phyloP scores from a whole-genome alignment of 2,329 filamentous ascomycete genomes.

The Xylaria sp. region DNA sequence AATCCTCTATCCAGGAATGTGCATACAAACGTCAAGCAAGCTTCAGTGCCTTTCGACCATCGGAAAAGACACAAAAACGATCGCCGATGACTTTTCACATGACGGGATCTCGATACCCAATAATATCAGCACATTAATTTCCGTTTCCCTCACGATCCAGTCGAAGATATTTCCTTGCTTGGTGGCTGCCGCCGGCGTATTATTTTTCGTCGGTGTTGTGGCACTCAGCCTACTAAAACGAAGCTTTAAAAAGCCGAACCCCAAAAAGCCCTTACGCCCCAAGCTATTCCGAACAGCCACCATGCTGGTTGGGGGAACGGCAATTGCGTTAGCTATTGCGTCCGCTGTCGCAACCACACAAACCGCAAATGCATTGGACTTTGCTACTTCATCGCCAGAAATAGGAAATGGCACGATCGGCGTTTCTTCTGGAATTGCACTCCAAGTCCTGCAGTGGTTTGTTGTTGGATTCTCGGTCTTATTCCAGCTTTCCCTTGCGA shows the following conservation, averaged over 20 bases:
- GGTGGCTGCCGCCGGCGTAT: background rate
- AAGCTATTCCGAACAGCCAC: slow-evolving; percentile 2
- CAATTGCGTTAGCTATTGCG: background rate
- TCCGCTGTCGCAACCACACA: background rate
- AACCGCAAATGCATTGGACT: background rate
- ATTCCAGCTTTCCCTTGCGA: background rate
- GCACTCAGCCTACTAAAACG: background rate
- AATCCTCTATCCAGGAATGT: background rate
- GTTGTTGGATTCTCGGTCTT: background rate
- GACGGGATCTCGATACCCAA: background rate
- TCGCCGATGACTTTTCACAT: background rate
- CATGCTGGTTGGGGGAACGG: background rate
- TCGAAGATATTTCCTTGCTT: background rate
- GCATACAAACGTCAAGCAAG: background rate
- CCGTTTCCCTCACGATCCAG: background rate
- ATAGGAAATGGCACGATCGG: slow-evolving; percentile 1
- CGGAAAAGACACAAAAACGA: background rate
- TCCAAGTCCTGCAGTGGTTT: background rate
- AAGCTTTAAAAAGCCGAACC: background rate
- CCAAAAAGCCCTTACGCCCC: background rate
- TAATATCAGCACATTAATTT: background rate
- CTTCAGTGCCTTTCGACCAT: background rate
- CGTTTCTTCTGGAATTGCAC: background rate
- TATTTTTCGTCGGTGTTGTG: background rate
- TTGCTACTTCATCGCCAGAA: background rate